These are phyloP conservation scores for Lipomyces yamadae DNA, from an alignment of 805 yeast species.

Conservation along the genomic window DNA sequence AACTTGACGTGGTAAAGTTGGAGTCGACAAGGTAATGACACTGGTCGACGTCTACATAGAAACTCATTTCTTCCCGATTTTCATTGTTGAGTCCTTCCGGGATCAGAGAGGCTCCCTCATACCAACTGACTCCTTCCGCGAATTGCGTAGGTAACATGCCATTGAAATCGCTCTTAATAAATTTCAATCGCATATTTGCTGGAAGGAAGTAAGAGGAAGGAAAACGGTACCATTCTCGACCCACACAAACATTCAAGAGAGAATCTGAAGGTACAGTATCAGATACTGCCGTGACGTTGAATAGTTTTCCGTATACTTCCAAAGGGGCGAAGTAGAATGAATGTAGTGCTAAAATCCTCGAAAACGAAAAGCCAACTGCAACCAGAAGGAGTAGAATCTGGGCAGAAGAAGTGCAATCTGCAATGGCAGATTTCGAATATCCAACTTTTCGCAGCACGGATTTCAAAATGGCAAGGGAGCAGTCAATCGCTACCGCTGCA, in stretches of 20 bases:
- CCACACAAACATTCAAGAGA: conserved; percentile 72
- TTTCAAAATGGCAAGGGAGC: conserved; percentile 7
- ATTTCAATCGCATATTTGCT: conserved; percentile 63
- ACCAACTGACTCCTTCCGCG: conserved; percentile 51
- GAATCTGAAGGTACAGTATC: conserved; percentile 31
- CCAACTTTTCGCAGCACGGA: not conserved
- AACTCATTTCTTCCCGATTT: conserved; percentile 66
- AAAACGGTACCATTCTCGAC: conserved; percentile 92
- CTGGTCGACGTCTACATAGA: conserved; percentile 50
- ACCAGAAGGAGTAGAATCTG: conserved; percentile 6
- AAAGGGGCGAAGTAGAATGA: conserved; percentile 77
- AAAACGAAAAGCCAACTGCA: conserved; percentile 35
- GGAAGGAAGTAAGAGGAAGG: conserved; percentile 87
- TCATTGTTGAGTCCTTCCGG: conserved; percentile 77
- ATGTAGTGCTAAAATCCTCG: conserved; percentile 65
- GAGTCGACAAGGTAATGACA: conserved; percentile 77
- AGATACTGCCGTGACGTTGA: not conserved
- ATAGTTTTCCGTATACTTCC: conserved; percentile 54
- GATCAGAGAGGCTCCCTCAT: conserved; percentile 46
- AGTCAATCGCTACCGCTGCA: conserved; percentile 58
- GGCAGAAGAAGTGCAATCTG: not conserved
- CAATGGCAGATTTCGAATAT: not conserved
- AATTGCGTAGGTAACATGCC: conserved; percentile 92
- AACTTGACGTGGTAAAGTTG: conserved; percentile 21
- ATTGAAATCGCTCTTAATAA: conserved; percentile 76